Percentiles rank a stretch among this genome's conserved stretches.
Evolutionary conservation across 805 yeast species (phyloP).

Genomic region (Ascoidea asiatica): DNA sequence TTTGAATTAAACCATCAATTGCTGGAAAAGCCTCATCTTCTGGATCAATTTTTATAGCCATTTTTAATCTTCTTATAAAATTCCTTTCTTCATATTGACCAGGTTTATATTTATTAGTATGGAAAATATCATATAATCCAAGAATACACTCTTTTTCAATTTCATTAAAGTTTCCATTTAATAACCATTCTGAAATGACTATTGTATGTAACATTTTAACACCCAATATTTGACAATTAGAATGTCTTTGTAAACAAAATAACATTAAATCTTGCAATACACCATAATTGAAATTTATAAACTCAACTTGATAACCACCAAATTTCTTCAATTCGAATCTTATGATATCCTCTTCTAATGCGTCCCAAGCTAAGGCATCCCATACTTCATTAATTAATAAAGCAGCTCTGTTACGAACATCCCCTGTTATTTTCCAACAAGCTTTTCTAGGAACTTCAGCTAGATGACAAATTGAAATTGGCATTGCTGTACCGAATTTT

Average conservation of each 20-base stretch:
- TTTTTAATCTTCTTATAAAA: conserved; percentile 36
- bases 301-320: conserved; percentile 62
- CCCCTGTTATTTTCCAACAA: conserved; percentile 47
- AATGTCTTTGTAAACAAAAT: conserved; percentile 55
- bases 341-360: conserved; percentile 35
- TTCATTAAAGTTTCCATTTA: conserved; percentile 42
- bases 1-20: conserved; percentile 36
- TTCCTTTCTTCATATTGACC: conserved; percentile 35
- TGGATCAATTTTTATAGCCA: conserved; percentile 37
- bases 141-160: conserved; percentile 50
- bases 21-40: conserved; percentile 50
- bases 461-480: conserved; percentile 56
- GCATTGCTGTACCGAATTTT: conserved; percentile 48
- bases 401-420: conserved; percentile 48
- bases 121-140: conserved; percentile 54
- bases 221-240: conserved; percentile 46
- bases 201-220: conserved; percentile 59
- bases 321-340: conserved; percentile 48
- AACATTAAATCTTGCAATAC: conserved; percentile 52
- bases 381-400: conserved; percentile 45
- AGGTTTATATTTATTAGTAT: conserved; percentile 43
- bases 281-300: conserved; percentile 42
- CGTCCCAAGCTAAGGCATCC: conserved; percentile 59
- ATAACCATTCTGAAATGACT: conserved; percentile 50
- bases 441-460: conserved; percentile 65